A percentile compares a stretch with the other conserved stretches of the same genome.
phyloP scores from a whole-genome alignment of 1,284 basidiomycete genomes.

The Apiotrichum akiyoshidainum region DNA sequence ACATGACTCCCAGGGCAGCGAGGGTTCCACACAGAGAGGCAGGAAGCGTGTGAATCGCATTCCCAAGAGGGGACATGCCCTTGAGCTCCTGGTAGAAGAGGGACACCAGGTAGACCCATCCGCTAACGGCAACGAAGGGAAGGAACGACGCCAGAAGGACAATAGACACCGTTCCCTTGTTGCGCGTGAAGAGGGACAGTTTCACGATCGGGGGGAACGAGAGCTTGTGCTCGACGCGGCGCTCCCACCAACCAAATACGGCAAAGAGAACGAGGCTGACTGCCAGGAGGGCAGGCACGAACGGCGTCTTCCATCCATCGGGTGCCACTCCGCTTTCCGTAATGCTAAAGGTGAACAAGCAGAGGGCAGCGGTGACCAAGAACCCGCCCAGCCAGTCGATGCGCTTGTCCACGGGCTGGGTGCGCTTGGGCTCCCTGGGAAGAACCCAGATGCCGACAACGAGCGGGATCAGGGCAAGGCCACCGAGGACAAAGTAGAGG shows the following conservation, averaged over 20 bases:
- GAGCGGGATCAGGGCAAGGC: conserved; percentile 32
- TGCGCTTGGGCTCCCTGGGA: conserved; percentile 24
- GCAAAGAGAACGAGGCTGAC: conserved; percentile 35
- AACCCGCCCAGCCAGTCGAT: conserved; percentile 38
- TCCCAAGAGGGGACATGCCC: conserved; percentile 21
- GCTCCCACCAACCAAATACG: conserved; percentile 37
- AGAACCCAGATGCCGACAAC: conserved; percentile 32
- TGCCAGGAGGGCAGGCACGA: conserved; percentile 35
- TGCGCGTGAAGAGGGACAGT: conserved; percentile 27
- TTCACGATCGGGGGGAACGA: conserved; percentile 32
- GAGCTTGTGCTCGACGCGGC: conserved; percentile 24
- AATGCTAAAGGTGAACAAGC: conserved; percentile 34
- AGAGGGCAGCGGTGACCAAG: conserved; percentile 33
- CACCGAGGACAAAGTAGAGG: conserved; percentile 41
- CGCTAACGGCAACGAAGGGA: conserved; percentile 26
- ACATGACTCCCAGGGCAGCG: conserved; percentile 27
- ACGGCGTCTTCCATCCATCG: conserved; percentile 29
- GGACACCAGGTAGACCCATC: conserved; percentile 28
- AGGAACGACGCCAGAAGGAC: conserved; percentile 28
- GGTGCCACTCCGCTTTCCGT: conserved; percentile 26
- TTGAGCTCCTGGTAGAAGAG: conserved; percentile 32
- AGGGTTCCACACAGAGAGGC: conserved; percentile 32
- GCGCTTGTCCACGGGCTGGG: conserved; percentile 14
- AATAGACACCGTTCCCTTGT: conserved; percentile 26
- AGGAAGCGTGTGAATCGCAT: conserved; percentile 24